Conservation (phyloP, 169 alveolate genomes). For the Besnoitia besnoiti region DNA sequence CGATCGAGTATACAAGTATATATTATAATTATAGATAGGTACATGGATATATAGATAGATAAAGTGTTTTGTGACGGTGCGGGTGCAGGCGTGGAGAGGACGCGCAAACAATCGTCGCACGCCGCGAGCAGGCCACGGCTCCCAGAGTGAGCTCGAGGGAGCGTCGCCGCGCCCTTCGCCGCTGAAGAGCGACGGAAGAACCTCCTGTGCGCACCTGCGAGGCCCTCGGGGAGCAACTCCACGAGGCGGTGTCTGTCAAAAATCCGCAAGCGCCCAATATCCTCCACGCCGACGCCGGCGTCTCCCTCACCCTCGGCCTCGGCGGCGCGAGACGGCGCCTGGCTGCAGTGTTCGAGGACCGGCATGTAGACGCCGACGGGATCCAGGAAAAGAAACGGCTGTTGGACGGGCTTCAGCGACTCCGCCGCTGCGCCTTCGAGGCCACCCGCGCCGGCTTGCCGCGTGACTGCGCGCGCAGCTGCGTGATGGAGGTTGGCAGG, state of each 20-base stretch:
- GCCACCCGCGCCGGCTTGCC: neutral
- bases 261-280: slow-evolving; percentile 52
- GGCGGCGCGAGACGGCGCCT: neutral
- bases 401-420: neutral
- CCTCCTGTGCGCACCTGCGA: slow-evolving; percentile 33
- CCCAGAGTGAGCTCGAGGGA: too few relatives aligned
- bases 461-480: neutral
- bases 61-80: too few relatives aligned
- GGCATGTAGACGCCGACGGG: slow-evolving; percentile 48
- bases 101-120: too few relatives aligned
- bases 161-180: too few relatives aligned
- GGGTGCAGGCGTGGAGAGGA: too few relatives aligned
- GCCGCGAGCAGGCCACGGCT: too few relatives aligned
- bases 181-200: neutral
- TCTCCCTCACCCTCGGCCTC: neutral
- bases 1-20: neutral
- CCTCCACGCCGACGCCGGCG: slow-evolving; percentile 50
- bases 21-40: neutral
- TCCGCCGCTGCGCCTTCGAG: neutral
- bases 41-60: neutral
- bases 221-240: slow-evolving; percentile 69
- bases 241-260: slow-evolving; percentile 49
- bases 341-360: slow-evolving; percentile 45
- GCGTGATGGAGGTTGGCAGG: neutral
- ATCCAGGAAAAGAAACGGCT: slow-evolving; percentile 37